Percentiles rank a stretch among this genome's conserved stretches.
These are phyloP conservation scores for Candida sanyaensis DNA, from an alignment of 1,139 yeast genomes.

Conservation along the genomic window DNA sequence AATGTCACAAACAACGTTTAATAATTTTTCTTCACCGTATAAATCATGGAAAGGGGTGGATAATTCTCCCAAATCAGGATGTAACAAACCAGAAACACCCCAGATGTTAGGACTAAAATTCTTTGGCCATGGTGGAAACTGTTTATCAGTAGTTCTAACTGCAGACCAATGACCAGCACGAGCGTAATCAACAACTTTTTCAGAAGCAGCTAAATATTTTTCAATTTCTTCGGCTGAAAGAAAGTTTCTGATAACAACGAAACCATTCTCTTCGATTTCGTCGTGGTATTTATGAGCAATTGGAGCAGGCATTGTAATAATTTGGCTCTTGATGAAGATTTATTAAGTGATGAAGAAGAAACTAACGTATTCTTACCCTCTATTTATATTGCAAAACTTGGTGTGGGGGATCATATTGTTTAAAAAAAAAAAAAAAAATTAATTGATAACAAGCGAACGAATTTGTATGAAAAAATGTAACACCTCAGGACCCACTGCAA, in stretches of 20 bases:
- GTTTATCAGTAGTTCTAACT: constrained; percentile 56
- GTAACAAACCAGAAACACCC: constrained; percentile 55
- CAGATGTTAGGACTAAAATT: constrained; percentile 58
- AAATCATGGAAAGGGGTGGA: constrained; percentile 45
- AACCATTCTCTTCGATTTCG: constrained; percentile 47
- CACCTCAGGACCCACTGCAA: background rate
- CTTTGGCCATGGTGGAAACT: constrained; percentile 62
- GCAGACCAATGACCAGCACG: constrained; percentile 54
- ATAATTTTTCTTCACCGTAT: constrained; percentile 44
- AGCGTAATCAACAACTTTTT: constrained; percentile 45
- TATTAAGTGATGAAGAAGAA: no score
- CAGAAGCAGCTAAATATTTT: constrained; percentile 39
- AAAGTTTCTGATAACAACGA: constrained; percentile 43
- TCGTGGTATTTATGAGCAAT: constrained; percentile 23
- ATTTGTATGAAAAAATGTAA: constrained; percentile 6
- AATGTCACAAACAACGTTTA: constrained; percentile 46
- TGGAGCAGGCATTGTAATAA: constrained; percentile 16
- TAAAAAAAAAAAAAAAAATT: background rate
- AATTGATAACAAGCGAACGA: background rate
- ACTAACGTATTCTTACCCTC: background rate
- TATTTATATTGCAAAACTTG: background rate
- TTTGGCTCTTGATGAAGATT: no score
- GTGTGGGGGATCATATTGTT: background rate
- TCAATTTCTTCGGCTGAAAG: constrained; percentile 44
- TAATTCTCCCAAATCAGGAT: constrained; percentile 48